A percentile compares a stretch with the other conserved stretches of the same genome.
Evolutionary conservation across 2,329 filamentous ascomycete species (phyloP).

Genomic region (Fusarium abutilonis): DNA sequence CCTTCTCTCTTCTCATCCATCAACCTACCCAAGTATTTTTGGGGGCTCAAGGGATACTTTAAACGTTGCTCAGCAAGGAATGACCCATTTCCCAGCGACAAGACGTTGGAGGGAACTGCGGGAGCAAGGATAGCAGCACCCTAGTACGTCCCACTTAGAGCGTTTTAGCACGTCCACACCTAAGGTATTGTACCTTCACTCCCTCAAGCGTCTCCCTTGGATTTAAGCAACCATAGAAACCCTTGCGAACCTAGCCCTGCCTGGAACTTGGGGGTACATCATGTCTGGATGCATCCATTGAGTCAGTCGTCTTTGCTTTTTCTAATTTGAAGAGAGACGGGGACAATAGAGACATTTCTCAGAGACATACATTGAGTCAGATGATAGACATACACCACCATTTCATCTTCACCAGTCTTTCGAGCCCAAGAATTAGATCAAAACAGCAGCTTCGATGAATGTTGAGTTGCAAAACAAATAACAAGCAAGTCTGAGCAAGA

Average conservation of each 20-base stretch:
- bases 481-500: neutral
- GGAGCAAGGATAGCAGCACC: constrained; percentile 41
- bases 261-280: constrained; percentile 11
- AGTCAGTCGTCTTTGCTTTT: constrained; percentile 16
- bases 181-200: constrained; percentile 16
- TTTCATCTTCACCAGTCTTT: neutral
- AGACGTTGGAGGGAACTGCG: constrained; percentile 40
- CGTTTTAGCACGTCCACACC: constrained; percentile 27
- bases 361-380: constrained; percentile 10
- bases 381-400: constrained; percentile 4
- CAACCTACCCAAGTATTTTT: constrained; percentile 13
- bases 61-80: constrained; percentile 38
- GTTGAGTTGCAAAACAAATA: neutral
- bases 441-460: neutral
- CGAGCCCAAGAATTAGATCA: neutral
- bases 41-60: constrained; percentile 44
- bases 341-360: constrained; percentile 13
- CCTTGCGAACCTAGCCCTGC: constrained; percentile 14
- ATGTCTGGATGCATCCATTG: constrained; percentile 14
- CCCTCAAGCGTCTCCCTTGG: constrained; percentile 22
- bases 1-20: constrained; percentile 14
- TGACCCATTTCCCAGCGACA: constrained; percentile 31
- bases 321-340: constrained; percentile 11
- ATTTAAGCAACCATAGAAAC: constrained; percentile 9
- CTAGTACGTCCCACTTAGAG: constrained; percentile 27